Evolutionary conservation across 1,284 basidiomycete genomes (phyloP).

Genomic region (Prillingera fragicola): DNA sequence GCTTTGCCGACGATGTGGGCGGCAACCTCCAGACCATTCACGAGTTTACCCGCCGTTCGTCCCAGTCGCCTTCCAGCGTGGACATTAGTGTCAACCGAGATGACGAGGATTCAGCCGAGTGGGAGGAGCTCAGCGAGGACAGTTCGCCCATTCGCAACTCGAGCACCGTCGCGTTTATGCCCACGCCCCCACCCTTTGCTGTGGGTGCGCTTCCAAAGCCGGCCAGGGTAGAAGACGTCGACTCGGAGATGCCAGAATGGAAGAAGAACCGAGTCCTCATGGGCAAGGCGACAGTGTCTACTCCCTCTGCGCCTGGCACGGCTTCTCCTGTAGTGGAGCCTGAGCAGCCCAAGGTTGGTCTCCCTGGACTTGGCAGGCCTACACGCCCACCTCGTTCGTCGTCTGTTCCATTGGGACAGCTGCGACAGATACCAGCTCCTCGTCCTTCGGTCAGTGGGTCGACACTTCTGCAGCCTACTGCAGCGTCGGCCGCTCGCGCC

Average conservation of each 20-base stretch:
- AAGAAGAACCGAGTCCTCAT: constrained; percentile 23
- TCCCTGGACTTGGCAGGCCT: constrained; percentile 5
- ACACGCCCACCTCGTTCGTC: not conserved
- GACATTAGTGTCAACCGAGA: not conserved
- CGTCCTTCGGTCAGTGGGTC: constrained; percentile 4
- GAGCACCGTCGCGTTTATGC: not conserved
- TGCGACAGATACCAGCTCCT: constrained; percentile 11
- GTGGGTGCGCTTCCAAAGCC: not conserved
- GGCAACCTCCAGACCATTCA: constrained; percentile 5
- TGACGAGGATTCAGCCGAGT: constrained; percentile 8
- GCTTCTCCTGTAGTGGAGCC: not conserved
- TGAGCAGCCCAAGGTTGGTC: not conserved
- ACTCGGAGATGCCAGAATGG: constrained; percentile 18
- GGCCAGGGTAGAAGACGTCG: too few species aligned
- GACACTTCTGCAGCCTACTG: constrained; percentile 15
- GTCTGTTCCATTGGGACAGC: constrained; percentile 6
- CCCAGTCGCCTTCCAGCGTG: constrained; percentile 3
- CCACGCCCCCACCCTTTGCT: not conserved
- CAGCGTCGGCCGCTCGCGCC: constrained; percentile 12
- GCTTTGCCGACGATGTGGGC: constrained; percentile 11
- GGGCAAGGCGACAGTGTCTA: constrained; percentile 12
- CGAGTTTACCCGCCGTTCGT: constrained; percentile 3
- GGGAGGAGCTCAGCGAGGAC: constrained; percentile 13
- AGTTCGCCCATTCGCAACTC: not conserved
- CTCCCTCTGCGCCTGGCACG: not conserved